A percentile compares a stretch with the other conserved stretches of the same genome.
These are phyloP conservation scores for Leccinum barrowsii DNA, from an alignment of 768 basidiomycete genomes.

Conservation along the genomic window DNA sequence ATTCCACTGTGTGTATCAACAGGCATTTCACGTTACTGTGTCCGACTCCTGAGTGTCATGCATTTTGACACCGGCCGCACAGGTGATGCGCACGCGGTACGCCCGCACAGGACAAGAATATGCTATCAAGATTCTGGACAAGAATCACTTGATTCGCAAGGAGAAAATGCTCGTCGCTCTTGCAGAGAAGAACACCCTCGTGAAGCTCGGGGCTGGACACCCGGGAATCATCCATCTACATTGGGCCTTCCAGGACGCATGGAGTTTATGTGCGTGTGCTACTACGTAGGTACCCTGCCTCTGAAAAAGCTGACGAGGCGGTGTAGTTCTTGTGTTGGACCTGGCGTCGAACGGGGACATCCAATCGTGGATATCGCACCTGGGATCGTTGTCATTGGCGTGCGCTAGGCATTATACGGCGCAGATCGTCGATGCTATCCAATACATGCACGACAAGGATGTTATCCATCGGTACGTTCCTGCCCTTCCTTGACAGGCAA, in stretches of 20 bases:
- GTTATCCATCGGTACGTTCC: slow-evolving; percentile 74
- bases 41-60: slow-evolving; percentile 1
- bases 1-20: slow-evolving; percentile 63
- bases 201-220: slow-evolving; percentile 61
- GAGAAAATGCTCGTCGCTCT: slow-evolving; percentile 76
- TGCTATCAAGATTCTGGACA: slow-evolving; percentile 81
- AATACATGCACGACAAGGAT: slow-evolving; percentile 86
- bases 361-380: slow-evolving; percentile 62
- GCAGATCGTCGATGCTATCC: slow-evolving; percentile 83
- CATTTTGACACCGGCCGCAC: not conserved
- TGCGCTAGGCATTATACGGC: slow-evolving; percentile 86
- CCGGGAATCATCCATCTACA: slow-evolving; percentile 80
- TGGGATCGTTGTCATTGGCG: slow-evolving; percentile 78
- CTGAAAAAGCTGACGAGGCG: slow-evolving; percentile 5
- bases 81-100: slow-evolving; percentile 60
- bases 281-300: not conserved
- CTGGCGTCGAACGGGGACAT: slow-evolving; percentile 76
- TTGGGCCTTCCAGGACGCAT: slow-evolving; percentile 83
- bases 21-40: not conserved
- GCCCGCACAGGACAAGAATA: slow-evolving; percentile 58
- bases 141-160: slow-evolving; percentile 75
- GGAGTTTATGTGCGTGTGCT: slow-evolving; percentile 68
- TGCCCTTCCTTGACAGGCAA: not conserved
- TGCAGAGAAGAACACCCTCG: slow-evolving; percentile 76
- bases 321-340: slow-evolving; percentile 74